Evolutionary conservation across 2,329 filamentous ascomycete genomes (phyloP).

Genomic region (Hypoxylon sp.): DNA sequence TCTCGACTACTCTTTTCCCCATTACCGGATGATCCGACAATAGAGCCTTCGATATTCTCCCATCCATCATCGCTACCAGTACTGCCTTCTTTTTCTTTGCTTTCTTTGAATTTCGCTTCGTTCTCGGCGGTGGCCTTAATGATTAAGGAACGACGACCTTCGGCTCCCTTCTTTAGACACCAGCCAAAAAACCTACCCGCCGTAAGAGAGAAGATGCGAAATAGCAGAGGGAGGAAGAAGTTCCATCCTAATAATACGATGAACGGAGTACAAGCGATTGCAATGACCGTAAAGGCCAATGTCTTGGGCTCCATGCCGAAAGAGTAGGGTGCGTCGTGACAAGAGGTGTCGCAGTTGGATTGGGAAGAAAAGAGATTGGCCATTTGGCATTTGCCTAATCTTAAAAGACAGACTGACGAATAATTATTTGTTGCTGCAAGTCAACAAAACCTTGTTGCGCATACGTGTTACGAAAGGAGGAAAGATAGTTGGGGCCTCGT

Average conservation of each 20-base stretch:
- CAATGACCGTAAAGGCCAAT: slow-evolving; percentile 40
- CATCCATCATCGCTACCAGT: slow-evolving; percentile 65
- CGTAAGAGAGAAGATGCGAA: slow-evolving; percentile 50
- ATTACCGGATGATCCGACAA: slow-evolving; percentile 48
- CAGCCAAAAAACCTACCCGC: slow-evolving; percentile 62
- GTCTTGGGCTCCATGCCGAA: slow-evolving; percentile 41
- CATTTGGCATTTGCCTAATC: slow-evolving; percentile 27
- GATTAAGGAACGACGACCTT: slow-evolving; percentile 67
- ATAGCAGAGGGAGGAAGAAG: slow-evolving; percentile 44
- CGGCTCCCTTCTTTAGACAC: slow-evolving; percentile 69
- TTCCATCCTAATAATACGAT: slow-evolving; percentile 43
- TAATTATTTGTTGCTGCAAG: slow-evolving; percentile 7
- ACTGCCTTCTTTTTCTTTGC: slow-evolving; percentile 40
- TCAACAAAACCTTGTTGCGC: slow-evolving; percentile 15
- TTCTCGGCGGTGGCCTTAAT: slow-evolving; percentile 60
- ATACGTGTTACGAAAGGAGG: slow-evolving; percentile 31
- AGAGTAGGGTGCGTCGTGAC: slow-evolving; percentile 20
- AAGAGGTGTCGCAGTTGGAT: slow-evolving; percentile 13
- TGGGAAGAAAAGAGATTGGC: not conserved
- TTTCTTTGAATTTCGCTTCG: slow-evolving; percentile 47
- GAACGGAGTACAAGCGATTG: slow-evolving; percentile 44
- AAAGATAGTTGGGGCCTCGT: slow-evolving; percentile 32
- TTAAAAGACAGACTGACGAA: slow-evolving; percentile 1
- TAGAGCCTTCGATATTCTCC: slow-evolving; percentile 70
- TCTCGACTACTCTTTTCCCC: slow-evolving; percentile 59